These are phyloP conservation scores for Carex littledalei DNA, from an alignment of 176 grass and related monocot species.

Conservation along the genomic window DNA sequence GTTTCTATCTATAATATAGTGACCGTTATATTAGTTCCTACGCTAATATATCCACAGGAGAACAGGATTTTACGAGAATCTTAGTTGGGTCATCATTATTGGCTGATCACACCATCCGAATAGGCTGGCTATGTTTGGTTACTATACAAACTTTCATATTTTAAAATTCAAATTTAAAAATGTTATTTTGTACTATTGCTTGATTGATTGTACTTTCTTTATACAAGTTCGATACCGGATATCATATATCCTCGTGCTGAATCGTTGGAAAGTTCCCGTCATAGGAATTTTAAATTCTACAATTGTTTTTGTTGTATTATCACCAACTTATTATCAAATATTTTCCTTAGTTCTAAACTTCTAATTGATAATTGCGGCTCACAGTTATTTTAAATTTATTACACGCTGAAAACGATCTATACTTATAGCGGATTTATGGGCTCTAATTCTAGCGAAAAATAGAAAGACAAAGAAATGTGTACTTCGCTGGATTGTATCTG, in stretches of 20 bases:
- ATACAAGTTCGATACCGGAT: background rate
- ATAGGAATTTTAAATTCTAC: background rate
- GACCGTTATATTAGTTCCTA: background rate
- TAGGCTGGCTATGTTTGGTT: slow-evolving; percentile 15
- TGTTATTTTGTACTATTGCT: background rate
- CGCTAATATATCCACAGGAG: background rate
- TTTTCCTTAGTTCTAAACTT: background rate
- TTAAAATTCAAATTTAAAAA: slow-evolving; percentile 13
- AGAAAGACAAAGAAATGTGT: too few relatives aligned
- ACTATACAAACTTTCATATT: slow-evolving; percentile 13
- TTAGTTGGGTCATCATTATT: slow-evolving; percentile 15
- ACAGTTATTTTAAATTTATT: too few relatives aligned
- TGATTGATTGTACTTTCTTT: slow-evolving; percentile 17
- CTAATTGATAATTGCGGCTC: background rate
- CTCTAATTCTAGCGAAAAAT: too few relatives aligned
- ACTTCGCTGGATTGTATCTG: too few relatives aligned
- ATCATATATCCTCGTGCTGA: slow-evolving; percentile 6
- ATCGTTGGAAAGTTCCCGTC: background rate
- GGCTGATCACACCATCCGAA: slow-evolving; percentile 20
- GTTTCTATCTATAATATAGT: background rate
- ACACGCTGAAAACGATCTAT: too few relatives aligned
- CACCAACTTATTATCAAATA: background rate
- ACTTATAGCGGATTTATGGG: too few relatives aligned
- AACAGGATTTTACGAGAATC: background rate
- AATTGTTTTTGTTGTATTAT: background rate